Evolutionary conservation across 305 asterid genomes (phyloP).

Genomic region (Solanum chacoense): DNA sequence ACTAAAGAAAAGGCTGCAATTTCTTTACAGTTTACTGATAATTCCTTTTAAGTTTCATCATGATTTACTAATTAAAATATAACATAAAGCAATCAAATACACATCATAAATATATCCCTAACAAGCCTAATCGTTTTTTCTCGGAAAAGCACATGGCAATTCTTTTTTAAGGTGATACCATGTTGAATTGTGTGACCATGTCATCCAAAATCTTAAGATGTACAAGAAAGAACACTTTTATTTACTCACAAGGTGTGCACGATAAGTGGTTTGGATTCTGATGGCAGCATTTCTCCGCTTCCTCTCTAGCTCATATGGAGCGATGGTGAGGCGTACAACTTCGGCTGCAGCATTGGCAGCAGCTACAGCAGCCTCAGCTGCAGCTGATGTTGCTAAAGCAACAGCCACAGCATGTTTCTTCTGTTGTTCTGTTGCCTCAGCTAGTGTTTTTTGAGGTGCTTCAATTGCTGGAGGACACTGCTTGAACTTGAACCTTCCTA

Average conservation of each 20-base stretch:
- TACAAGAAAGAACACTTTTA: background rate
- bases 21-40: background rate
- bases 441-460: conserved; percentile 36
- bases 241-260: conserved; percentile 67
- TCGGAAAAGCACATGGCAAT: background rate
- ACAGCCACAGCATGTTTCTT: conserved; percentile 62
- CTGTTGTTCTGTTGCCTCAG: conserved; percentile 61
- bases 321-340: conserved; percentile 58
- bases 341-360: conserved; percentile 91
- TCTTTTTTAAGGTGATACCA: background rate
- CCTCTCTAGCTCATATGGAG: conserved; percentile 17
- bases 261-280: conserved; percentile 57
- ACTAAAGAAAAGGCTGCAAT: background rate
- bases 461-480: conserved; percentile 37
- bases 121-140: background rate
- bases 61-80: background rate
- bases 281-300: conserved; percentile 28
- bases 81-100: background rate
- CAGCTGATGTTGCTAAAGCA: conserved; percentile 81
- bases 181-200: background rate
- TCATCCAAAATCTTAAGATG: background rate
- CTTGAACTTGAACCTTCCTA: conserved; percentile 35
- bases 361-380: conserved; percentile 87
- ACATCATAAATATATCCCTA: background rate
- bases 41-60: background rate